Evolutionary conservation across 805 yeast genomes (phyloP).

Genomic region (Metschnikowia arizonensis): DNA sequence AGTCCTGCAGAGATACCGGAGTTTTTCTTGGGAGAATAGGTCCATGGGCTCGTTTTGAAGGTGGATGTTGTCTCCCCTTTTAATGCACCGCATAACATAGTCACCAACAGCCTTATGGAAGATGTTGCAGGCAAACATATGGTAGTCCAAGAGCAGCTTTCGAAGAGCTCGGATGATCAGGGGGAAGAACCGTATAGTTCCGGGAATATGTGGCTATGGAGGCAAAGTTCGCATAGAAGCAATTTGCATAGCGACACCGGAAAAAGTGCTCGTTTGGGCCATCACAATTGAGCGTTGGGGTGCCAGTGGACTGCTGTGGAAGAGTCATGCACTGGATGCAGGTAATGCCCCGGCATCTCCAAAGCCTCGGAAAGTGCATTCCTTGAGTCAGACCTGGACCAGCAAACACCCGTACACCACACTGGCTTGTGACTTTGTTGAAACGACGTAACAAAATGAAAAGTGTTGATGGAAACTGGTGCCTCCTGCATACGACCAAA

Average conservation of each 20-base stretch:
- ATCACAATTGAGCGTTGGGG: no score
- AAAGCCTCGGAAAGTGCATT: no score
- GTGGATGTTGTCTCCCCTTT: constrained; percentile 24
- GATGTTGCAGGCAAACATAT: constrained; percentile 31
- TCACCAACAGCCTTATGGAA: constrained; percentile 13
- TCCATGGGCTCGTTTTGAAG: constrained; percentile 14
- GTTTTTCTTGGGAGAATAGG: constrained; percentile 25
- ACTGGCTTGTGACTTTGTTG: no score
- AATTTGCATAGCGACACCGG: constrained; percentile 28
- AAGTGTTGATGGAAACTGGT: no score
- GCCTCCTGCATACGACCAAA: no score
- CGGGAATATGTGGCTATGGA: constrained; percentile 31
- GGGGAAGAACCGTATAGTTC: constrained; percentile 14
- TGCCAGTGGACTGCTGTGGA: no score
- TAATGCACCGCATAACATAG: constrained; percentile 24
- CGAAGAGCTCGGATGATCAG: constrained; percentile 28
- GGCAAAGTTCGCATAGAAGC: constrained; percentile 32
- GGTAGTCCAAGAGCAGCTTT: constrained; percentile 32
- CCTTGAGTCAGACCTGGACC: no score
- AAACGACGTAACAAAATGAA: no score
- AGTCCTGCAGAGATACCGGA: constrained; percentile 20
- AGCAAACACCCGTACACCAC: no score
- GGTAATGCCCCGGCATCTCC: not conserved
- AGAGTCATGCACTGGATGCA: not conserved
- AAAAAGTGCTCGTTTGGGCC: constrained; percentile 33